A percentile compares a stretch with the other conserved stretches of the same genome.
Evolutionary conservation across 768 basidiomycete genomes (phyloP).

Genomic region (Trametes elegans): DNA sequence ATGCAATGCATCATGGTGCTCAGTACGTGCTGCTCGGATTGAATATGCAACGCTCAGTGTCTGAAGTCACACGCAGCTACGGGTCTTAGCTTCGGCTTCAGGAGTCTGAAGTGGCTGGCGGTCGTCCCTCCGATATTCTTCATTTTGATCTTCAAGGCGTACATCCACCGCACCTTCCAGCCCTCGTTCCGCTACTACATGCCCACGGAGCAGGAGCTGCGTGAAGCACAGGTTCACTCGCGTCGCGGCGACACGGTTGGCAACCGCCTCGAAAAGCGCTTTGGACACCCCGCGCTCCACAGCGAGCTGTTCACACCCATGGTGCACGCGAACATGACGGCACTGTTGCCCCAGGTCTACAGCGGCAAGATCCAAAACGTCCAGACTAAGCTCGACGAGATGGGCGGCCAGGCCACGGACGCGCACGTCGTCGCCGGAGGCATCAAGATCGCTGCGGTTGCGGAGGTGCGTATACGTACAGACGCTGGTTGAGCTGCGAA

Average conservation of each 20-base stretch:
- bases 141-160: conserved; percentile 80
- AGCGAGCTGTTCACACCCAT: conserved; percentile 85
- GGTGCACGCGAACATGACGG: conserved; percentile 86
- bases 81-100: conserved; percentile 73
- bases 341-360: conserved; percentile 72
- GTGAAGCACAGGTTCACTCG: conserved; percentile 71
- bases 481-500: neutral
- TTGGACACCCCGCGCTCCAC: conserved; percentile 92
- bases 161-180: conserved; percentile 68
- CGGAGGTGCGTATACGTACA: conserved; percentile 48
- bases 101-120: conserved; percentile 74
- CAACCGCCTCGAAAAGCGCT: conserved; percentile 82
- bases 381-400: conserved; percentile 68
- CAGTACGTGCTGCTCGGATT: conserved; percentile 51
- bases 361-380: conserved; percentile 64
- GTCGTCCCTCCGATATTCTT: conserved; percentile 86
- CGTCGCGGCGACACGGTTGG: conserved; percentile 70
- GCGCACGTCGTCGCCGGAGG: conserved; percentile 75
- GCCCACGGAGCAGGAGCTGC: conserved; percentile 79
- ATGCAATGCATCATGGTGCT: conserved; percentile 89
- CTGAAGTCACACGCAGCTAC: conserved; percentile 52
- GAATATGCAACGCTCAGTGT: neutral
- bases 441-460: conserved; percentile 78
- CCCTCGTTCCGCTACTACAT: conserved; percentile 76
- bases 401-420: conserved; percentile 74